Percentiles rank a stretch among this genome's conserved stretches.
These are phyloP conservation scores for Carex scoparia DNA, from an alignment of 176 grass and related monocot genomes.

Conservation along the genomic window DNA sequence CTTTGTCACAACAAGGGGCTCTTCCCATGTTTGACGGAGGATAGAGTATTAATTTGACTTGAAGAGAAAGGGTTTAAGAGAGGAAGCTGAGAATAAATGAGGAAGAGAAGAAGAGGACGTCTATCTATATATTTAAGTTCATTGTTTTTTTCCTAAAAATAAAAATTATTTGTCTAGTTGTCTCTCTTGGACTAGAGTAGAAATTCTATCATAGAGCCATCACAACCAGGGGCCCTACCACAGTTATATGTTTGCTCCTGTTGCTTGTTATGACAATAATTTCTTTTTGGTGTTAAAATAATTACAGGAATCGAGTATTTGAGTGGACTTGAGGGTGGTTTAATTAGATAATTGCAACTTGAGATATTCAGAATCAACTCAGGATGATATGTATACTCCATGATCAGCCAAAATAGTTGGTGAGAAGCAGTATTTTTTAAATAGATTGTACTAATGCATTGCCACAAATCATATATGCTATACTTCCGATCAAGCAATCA, in stretches of 20 bases:
- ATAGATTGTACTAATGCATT: too few relatives aligned
- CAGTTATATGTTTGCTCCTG: constrained; percentile 8
- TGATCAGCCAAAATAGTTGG: constrained; percentile 6
- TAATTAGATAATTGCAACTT: neutral
- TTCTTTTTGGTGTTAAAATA: neutral
- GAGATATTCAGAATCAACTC: neutral
- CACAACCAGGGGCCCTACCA: constrained; percentile 1
- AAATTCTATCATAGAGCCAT: constrained; percentile 8
- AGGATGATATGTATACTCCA: neutral
- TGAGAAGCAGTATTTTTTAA: neutral
- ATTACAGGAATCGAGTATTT: neutral
- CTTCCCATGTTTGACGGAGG: constrained; percentile 39
- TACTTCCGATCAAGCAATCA: neutral
- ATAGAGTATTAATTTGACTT: neutral
- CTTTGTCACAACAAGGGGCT: constrained; percentile 66
- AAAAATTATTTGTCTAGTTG: neutral
- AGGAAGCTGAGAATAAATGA: neutral
- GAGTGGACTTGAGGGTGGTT: neutral
- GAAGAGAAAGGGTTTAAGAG: constrained; percentile 22
- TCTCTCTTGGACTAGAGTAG: neutral
- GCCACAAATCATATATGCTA: neutral
- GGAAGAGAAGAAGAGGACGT: neutral
- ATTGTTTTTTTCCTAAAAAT: neutral
- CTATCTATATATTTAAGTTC: neutral
- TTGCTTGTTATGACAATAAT: neutral